These are phyloP conservation scores for Polyporus arcularius DNA, from an alignment of 768 basidiomycete species.

Conservation along the genomic window DNA sequence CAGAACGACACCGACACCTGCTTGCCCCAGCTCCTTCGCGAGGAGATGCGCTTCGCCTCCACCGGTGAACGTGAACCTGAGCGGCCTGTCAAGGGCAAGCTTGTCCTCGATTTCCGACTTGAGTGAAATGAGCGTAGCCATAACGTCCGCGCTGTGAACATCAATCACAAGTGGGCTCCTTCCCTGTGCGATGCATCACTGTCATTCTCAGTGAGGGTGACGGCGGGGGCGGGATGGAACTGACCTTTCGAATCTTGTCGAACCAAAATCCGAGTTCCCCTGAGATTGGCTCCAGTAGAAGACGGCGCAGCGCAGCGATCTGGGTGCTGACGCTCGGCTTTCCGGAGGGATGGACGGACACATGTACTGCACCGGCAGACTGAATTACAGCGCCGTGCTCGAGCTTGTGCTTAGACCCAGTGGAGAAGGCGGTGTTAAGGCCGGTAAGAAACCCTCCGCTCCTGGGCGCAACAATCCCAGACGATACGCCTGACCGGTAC, in stretches of 20 bases:
- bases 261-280: constrained; percentile 45
- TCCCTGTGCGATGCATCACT: constrained; percentile 38
- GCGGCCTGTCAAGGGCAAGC: constrained; percentile 31
- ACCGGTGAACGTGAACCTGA: constrained; percentile 55
- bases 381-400: constrained; percentile 62
- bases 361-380: constrained; percentile 64
- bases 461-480: constrained; percentile 61
- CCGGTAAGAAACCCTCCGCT: constrained; percentile 61
- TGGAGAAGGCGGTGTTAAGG: constrained; percentile 60
- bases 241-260: constrained; percentile 47
- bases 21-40: constrained; percentile 68
- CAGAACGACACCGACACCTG: constrained; percentile 71
- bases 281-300: constrained; percentile 45
- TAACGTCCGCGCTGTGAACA: constrained; percentile 67
- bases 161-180: constrained; percentile 60
- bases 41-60: constrained; percentile 72
- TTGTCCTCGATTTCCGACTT: constrained; percentile 60
- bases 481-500: constrained; percentile 76
- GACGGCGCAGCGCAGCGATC: constrained; percentile 56
- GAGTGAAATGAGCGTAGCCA: constrained; percentile 62
- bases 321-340: constrained; percentile 65
- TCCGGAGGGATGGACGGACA: constrained; percentile 50
- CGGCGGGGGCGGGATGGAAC: background rate
- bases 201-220: background rate
- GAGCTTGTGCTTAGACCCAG: constrained; percentile 59